These are phyloP conservation scores for Pyronema domesticum DNA, from an alignment of 495 filamentous ascomycete species.

Conservation along the genomic window DNA sequence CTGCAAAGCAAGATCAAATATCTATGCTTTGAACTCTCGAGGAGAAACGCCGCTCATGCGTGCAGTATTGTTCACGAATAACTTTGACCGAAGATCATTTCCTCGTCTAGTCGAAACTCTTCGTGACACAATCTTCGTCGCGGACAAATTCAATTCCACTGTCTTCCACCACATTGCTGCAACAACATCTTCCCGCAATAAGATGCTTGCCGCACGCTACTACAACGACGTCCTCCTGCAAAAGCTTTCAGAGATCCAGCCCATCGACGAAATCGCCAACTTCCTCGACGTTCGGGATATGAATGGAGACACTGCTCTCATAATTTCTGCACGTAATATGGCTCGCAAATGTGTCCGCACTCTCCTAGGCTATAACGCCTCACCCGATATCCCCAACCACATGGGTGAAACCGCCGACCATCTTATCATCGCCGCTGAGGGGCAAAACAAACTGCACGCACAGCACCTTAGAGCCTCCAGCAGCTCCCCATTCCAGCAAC, in stretches of 20 bases:
- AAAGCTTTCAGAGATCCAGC: conserved; percentile 47
- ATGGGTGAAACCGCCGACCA: conserved; percentile 62
- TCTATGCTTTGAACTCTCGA: conserved; percentile 48
- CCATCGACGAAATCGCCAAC: conserved; percentile 39
- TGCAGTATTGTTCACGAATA: conserved; percentile 90
- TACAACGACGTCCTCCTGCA: conserved; percentile 84
- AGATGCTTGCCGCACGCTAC: conserved; percentile 68
- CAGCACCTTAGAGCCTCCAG: conserved; percentile 15
- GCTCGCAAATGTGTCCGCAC: conserved; percentile 56
- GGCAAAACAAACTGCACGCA: conserved; percentile 13
- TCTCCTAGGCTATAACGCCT: conserved; percentile 51
- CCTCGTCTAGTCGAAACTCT: conserved; percentile 62
- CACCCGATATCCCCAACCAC: conserved; percentile 61
- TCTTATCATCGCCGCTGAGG: conserved; percentile 34
- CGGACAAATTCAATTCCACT: conserved; percentile 61
- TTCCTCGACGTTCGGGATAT: conserved; percentile 59
- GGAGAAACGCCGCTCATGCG: conserved; percentile 91
- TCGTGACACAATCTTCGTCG: conserved; percentile 50
- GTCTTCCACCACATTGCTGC: conserved; percentile 85
- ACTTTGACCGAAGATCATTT: conserved; percentile 78
- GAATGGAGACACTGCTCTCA: conserved; percentile 73
- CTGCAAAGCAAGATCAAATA: conserved; percentile 52
- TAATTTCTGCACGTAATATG: conserved; percentile 65
- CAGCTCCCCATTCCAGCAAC: conserved; percentile 18
- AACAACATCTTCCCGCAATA: conserved; percentile 59